Conservation (phyloP, 441 rosid species). For the Melastoma candidum region DNA sequence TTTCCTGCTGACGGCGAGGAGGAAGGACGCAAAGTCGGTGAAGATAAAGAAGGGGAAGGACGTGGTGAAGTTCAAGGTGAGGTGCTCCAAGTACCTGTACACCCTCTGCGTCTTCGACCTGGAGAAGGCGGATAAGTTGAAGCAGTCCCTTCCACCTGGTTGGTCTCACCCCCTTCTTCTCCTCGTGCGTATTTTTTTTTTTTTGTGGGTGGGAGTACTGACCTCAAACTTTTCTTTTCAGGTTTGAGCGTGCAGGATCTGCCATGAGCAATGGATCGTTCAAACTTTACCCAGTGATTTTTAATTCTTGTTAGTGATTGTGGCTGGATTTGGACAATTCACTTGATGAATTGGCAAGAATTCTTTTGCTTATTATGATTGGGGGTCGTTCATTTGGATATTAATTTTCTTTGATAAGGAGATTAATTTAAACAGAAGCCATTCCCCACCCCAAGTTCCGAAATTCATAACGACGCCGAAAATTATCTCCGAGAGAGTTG, state of each 20-base stretch:
- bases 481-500: too few species aligned
- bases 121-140: conserved; percentile 15
- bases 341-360: too few species aligned
- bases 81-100: conserved; percentile 18
- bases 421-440: too few species aligned
- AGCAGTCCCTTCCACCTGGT: conserved; percentile 13
- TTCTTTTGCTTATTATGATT: too few species aligned
- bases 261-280: conserved; percentile 16
- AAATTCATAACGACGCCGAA: too few species aligned
- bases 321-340: too few species aligned
- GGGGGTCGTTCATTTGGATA: too few species aligned
- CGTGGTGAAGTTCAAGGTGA: conserved; percentile 15
- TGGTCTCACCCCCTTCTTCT: neutral
- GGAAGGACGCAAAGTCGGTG: conserved; percentile 11
- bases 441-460: too few species aligned
- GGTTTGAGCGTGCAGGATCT: conserved; percentile 68
- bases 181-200: neutral
- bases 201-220: neutral
- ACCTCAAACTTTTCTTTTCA: conserved; percentile 11
- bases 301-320: too few species aligned
- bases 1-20: conserved; percentile 15
- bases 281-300: too few species aligned
- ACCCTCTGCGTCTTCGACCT: conserved; percentile 13
- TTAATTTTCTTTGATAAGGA: too few species aligned
- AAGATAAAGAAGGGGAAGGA: conserved; percentile 12